Conservation (phyloP, 1,284 basidiomycete species). For the Mycena sp. region DNA sequence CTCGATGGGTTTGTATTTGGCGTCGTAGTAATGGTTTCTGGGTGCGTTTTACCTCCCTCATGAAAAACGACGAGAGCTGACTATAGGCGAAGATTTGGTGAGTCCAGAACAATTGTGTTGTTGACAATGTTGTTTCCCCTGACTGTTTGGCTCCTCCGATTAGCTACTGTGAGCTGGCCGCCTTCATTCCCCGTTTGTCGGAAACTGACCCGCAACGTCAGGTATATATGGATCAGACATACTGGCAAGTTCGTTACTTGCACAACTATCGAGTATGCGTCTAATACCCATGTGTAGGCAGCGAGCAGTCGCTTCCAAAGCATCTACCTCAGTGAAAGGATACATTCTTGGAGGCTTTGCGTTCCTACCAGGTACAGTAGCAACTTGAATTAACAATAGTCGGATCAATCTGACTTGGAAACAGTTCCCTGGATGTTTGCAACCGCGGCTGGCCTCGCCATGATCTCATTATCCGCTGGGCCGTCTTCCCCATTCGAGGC, state of each 20-base stretch:
- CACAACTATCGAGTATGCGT: too few relatives aligned
- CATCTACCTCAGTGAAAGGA: constrained; percentile 40
- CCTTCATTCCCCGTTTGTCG: not conserved
- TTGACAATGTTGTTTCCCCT: not conserved
- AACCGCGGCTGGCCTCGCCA: constrained; percentile 51
- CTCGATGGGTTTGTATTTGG: constrained; percentile 33
- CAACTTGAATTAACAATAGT: not conserved
- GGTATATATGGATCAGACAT: constrained; percentile 26
- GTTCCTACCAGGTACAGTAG: constrained; percentile 41
- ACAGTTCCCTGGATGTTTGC: constrained; percentile 51
- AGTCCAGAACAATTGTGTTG: not conserved
- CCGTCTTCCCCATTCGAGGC: constrained; percentile 15
- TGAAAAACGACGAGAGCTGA: too few relatives aligned
- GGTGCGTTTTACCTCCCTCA: too few relatives aligned
- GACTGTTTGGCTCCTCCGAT: not conserved
- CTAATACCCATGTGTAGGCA: constrained; percentile 19
- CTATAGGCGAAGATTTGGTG: constrained; percentile 19
- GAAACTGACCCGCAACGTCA: not conserved
- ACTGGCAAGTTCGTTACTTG: not conserved
- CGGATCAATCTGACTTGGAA: not conserved
- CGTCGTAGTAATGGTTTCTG: constrained; percentile 31
- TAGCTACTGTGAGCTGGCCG: not conserved
- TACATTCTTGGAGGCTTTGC: constrained; percentile 49
- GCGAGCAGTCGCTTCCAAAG: constrained; percentile 42
- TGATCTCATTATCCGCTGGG: constrained; percentile 39